phyloP scores from a whole-genome alignment of 805 yeast species.

The Metschnikowia matae region DNA sequence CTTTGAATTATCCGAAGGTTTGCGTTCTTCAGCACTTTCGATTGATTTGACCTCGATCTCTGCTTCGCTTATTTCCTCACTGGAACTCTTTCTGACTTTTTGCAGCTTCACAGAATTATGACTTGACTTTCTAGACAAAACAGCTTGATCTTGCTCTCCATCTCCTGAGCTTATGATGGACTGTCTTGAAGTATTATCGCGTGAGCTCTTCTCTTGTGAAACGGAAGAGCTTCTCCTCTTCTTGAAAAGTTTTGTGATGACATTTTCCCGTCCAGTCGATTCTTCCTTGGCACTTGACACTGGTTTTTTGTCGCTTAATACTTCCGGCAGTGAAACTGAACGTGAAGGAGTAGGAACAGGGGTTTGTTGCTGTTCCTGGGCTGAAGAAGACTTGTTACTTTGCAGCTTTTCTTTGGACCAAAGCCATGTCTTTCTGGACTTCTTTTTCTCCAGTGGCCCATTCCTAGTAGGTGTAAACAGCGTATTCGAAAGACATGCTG shows the following conservation, averaged over 20 bases:
- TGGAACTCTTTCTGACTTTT: not conserved
- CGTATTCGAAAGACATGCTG: not conserved
- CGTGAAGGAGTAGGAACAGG: conserved; percentile 19
- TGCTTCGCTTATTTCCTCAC: not conserved
- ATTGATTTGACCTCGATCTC: not conserved
- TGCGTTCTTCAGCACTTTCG: conserved; percentile 4
- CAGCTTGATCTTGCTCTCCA: not conserved
- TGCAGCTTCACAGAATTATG: not conserved
- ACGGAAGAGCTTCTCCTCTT: conserved; percentile 23
- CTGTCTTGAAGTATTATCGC: not conserved
- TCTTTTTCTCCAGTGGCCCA: conserved; percentile 15
- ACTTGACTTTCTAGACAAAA: not conserved
- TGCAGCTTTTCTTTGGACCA: conserved; percentile 30
- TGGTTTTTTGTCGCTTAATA: conserved; percentile 11
- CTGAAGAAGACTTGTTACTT: not conserved
- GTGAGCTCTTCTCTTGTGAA: conserved; percentile 8
- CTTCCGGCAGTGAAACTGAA: conserved; percentile 39
- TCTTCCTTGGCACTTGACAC: conserved; percentile 6
- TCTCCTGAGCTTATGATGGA: not conserved
- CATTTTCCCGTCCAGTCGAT: conserved; percentile 33
- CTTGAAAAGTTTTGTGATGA: conserved; percentile 39
- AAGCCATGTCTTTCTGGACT: conserved; percentile 39
- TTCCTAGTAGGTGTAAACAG: not conserved
- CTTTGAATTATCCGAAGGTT: conserved; percentile 9
- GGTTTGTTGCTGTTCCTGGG: not conserved